These are phyloP conservation scores for Paulinella micropora DNA, from an alignment of 78 protist genomes.

Conservation along the genomic window DNA sequence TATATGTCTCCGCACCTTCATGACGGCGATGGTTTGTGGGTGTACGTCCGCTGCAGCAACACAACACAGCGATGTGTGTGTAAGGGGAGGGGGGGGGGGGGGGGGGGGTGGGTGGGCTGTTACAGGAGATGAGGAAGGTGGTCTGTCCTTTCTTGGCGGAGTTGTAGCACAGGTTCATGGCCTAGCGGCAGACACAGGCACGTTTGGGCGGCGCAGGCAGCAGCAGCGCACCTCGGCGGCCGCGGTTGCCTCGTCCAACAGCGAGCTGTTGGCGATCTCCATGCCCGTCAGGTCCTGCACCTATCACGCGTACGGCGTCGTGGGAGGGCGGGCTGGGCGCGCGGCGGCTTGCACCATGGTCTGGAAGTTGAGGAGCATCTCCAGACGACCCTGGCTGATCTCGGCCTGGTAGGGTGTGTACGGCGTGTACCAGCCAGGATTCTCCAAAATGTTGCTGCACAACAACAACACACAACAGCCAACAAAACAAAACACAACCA, in stretches of 20 bases:
- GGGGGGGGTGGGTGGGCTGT: no score
- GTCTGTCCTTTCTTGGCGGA: conserved; percentile 9
- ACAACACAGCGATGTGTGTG: no score
- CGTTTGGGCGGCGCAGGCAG: not conserved
- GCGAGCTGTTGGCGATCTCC: conserved; percentile 74
- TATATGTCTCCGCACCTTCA: no score
- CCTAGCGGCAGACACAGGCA: conserved; percentile 74
- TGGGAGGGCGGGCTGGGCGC: not conserved
- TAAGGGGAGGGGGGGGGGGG: no score
- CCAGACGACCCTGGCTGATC: conserved; percentile 89
- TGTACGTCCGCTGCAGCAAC: conserved; percentile 26
- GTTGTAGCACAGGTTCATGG: conserved; percentile 61
- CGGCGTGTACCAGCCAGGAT: conserved; percentile 97
- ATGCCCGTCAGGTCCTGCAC: conserved; percentile 70
- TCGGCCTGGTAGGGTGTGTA: conserved; percentile 98
- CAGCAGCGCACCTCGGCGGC: conserved; percentile 9
- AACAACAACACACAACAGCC: no score
- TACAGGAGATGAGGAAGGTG: conserved; percentile 48
- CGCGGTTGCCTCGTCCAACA: conserved; percentile 68
- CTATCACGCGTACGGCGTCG: not conserved
- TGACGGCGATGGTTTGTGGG: conserved; percentile 71
- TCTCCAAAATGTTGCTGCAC: conserved; percentile 78
- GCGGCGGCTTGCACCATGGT: conserved; percentile 47
- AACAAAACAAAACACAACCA: no score
- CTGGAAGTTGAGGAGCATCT: conserved; percentile 86